phyloP scores from a whole-genome alignment of 2,329 filamentous ascomycete genomes.

The Fusarium sacchari region DNA sequence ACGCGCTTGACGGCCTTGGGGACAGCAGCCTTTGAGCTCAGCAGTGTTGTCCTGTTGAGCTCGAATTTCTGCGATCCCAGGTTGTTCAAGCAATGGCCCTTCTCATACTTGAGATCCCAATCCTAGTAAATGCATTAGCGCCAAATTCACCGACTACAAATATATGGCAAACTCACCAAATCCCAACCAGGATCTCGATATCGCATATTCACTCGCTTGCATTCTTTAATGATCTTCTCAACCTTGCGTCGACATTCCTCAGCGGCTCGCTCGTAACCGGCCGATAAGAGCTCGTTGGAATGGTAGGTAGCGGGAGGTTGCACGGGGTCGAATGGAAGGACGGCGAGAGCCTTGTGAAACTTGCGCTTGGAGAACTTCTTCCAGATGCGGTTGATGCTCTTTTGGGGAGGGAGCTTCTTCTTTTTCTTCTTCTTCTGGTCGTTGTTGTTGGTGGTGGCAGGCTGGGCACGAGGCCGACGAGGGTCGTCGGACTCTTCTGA shows the following conservation, averaged over 20 bases:
- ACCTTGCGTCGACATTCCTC: slow-evolving; percentile 72
- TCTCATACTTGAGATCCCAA: slow-evolving; percentile 75
- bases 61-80: slow-evolving; percentile 64
- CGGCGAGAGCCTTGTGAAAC: slow-evolving; percentile 72
- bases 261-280: slow-evolving; percentile 70
- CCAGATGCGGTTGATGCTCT: slow-evolving; percentile 75
- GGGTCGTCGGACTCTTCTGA: slow-evolving; percentile 62
- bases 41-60: slow-evolving; percentile 55
- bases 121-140: slow-evolving; percentile 54
- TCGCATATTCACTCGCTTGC: slow-evolving; percentile 79
- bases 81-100: slow-evolving; percentile 64
- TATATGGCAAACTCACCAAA: slow-evolving; percentile 54
- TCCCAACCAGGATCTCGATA: slow-evolving; percentile 76
- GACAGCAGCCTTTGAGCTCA: slow-evolving; percentile 59
- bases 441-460: slow-evolving; percentile 47
- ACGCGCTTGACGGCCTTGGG: slow-evolving; percentile 81
- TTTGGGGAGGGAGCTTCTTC: slow-evolving; percentile 67
- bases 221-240: slow-evolving; percentile 70
- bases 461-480: slow-evolving; percentile 49
- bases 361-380: slow-evolving; percentile 66
- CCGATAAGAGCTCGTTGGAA: slow-evolving; percentile 68
- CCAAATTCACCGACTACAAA: background rate
- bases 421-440: slow-evolving; percentile 63
- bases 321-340: slow-evolving; percentile 72
- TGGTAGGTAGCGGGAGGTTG: slow-evolving; percentile 60